These are phyloP conservation scores for Arabis hirsuta DNA, from an alignment of 345 rosid genomes.

Conservation along the genomic window DNA sequence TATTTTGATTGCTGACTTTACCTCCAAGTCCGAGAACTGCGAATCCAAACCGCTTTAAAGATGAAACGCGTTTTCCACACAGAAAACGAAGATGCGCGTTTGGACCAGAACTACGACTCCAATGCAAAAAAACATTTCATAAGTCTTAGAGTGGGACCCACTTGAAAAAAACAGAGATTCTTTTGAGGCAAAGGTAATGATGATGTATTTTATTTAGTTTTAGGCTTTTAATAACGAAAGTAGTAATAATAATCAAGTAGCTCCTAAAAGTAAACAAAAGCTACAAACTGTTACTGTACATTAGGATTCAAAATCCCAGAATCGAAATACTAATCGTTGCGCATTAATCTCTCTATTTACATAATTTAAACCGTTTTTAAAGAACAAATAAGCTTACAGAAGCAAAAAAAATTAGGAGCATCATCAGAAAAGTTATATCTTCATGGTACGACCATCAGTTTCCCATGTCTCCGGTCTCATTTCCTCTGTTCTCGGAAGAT, in stretches of 20 bases:
- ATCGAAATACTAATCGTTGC: slow-evolving; percentile 10
- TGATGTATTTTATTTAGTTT: background rate
- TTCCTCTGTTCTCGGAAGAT: background rate
- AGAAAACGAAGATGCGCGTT: slow-evolving; percentile 10
- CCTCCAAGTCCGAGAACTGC: background rate
- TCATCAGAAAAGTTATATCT: slow-evolving; percentile 26
- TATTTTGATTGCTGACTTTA: slow-evolving; percentile 24
- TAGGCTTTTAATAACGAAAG: slow-evolving; percentile 31
- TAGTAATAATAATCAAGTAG: slow-evolving; percentile 15
- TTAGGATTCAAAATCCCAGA: slow-evolving; percentile 30
- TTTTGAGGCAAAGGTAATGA: slow-evolving; percentile 26
- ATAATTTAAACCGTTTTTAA: slow-evolving; percentile 1
- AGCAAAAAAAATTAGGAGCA: background rate
- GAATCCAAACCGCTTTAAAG: background rate
- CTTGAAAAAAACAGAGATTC: background rate
- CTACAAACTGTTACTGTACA: slow-evolving; percentile 23
- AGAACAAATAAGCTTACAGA: slow-evolving; percentile 16
- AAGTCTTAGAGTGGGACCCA: slow-evolving; percentile 14
- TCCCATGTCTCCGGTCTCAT: slow-evolving; percentile 21
- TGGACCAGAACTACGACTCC: background rate
- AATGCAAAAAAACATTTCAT: no score
- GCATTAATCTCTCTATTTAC: slow-evolving; percentile 29
- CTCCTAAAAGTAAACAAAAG: slow-evolving; percentile 15
- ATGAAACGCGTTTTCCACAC: slow-evolving; percentile 28
- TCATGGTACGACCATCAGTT: background rate